These are phyloP conservation scores for Mimosa bimucronata DNA, from an alignment of 306 rosid species.

Conservation along the genomic window DNA sequence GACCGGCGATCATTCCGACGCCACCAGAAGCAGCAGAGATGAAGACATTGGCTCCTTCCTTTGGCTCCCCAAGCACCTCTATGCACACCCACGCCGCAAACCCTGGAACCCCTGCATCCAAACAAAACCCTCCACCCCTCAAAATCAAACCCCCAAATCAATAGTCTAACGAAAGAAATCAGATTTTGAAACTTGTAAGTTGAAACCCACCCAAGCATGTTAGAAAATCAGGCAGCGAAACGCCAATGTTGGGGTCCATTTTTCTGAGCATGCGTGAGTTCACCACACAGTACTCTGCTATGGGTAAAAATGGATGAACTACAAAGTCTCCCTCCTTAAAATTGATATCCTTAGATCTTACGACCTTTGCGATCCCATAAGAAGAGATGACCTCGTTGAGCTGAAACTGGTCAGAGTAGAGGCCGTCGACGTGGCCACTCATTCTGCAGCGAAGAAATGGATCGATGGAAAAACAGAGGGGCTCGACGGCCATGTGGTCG, in stretches of 20 bases:
- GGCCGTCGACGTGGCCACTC: conserved; percentile 58
- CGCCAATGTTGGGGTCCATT: conserved; percentile 40
- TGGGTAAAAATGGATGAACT: conserved; percentile 32
- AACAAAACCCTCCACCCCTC: background rate
- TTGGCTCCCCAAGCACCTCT: conserved; percentile 52
- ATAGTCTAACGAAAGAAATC: no score
- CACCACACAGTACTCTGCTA: conserved; percentile 47
- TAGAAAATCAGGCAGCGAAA: conserved; percentile 55
- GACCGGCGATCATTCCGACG: conserved; percentile 67
- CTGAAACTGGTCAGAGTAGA: conserved; percentile 34
- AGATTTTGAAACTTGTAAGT: no score
- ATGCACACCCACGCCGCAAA: conserved; percentile 75
- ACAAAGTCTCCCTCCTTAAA: conserved; percentile 50
- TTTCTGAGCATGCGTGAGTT: conserved; percentile 34
- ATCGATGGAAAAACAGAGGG: conserved; percentile 50
- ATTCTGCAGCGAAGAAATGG: conserved; percentile 56
- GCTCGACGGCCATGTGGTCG: conserved; percentile 44
- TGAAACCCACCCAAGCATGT: conserved; percentile 46
- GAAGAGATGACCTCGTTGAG: conserved; percentile 36
- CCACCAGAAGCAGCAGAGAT: conserved; percentile 69
- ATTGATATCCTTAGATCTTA: conserved; percentile 42
- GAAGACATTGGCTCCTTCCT: conserved; percentile 56
- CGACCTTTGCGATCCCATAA: conserved; percentile 49
- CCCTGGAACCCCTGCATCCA: conserved; percentile 55
- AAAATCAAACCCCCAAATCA: no score